Evolutionary conservation across 306 rosid species (phyloP), one percentile per base, ranked within the genome.

Genomic region (Dalbergia cochinchinensis): DNA sequence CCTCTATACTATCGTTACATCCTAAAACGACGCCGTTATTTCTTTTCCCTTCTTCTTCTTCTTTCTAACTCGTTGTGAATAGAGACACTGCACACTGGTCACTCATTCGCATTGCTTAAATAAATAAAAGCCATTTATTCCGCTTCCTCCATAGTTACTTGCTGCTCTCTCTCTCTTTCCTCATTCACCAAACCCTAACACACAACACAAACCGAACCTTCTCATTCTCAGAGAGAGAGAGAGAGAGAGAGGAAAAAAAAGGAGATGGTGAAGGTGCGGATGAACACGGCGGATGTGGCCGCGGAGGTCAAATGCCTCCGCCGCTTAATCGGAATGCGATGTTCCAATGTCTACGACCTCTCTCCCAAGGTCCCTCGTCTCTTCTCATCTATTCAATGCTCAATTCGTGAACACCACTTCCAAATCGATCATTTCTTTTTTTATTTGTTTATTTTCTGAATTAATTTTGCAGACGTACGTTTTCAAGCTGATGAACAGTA

Each of bases 241-340:
- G 22, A 55, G 47, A 33, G 34, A 31, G 10, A 42, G 18, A n/a
- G n/a, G 3, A 7, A n/a, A 11, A 3, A 7, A 50, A 69, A 66
- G 71, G 63, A 18, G 73, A 95, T 95, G 99, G 99, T 95, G 97
- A 95, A 95, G 92, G 94, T 93, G 47, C 96, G 99, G 20, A 95
- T 95, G 99, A 93, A 93, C 97, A 95, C 99, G 37, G 99, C 99
- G 83, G 99, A 95, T 76, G 99, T 95, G 76, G 99, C 99, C 60
- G 98, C 98, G 6, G 99, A 93, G 91, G 98, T 95, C 33, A 91
- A 93, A 79, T 95, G 98, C 85, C 79, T 95, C 57, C 90, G 96
- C 0, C 79, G 86, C 20, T 82, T 95, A 18, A 95, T 95, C 76
- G 99, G 99, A 77, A 95, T 93, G 99, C 99, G 98, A 42, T 95